Base-by-base conservation (phyloP, 2,329 filamentous ascomycete genomes). In the Stagonosporopsis vannaccii region DNA sequence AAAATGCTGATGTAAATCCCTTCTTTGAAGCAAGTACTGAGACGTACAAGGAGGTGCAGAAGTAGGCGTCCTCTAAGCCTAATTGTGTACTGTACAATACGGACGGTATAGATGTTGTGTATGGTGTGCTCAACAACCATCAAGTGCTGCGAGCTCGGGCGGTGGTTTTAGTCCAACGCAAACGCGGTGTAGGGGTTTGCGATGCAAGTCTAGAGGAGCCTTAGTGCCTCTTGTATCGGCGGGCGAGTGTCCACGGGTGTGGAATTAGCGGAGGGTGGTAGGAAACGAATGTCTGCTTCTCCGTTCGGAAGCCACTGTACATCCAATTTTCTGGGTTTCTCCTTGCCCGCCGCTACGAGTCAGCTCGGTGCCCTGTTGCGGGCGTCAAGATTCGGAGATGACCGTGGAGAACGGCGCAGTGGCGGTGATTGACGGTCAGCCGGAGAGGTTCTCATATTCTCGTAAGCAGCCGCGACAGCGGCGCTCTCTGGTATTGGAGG, bases 231-330 rank as follows among this genome's bases (percentile, higher is more conserved):
- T 22, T 58, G 49, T 52, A 58, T 58, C 12, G 56, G 51, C 50
- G 56, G 56, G 49, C 51, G 46, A 30, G 56, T 25, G 9, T 59
- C 56, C 47, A 59, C 56, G 26, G 50, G 56, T 20, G 50, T 58
- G 17, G 56, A 65, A 42, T 65, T 58, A 5, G 66, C 63, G 23
- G 68, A 67, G 22, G 67, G 69, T 6, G 71, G 71, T 7, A 73
- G 57, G 32, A 75, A 67, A 28, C 73, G 67, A 26, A 74, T 62
- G 26, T 75, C 65, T 13, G 72, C 72, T 58, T 75, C 71, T 25
- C 68, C 60, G 44, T 71, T 70, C 11, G 70, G 65, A 23, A 68
- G 68, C 71, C 71, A 75, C 56, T 74, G 67, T 12, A 75, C 72
- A 48, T 73, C 67, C 71, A 75, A 73, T 56, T 69, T 74, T 42